Conservation (phyloP, 768 basidiomycete species). For the Termitomyces sp. region DNA sequence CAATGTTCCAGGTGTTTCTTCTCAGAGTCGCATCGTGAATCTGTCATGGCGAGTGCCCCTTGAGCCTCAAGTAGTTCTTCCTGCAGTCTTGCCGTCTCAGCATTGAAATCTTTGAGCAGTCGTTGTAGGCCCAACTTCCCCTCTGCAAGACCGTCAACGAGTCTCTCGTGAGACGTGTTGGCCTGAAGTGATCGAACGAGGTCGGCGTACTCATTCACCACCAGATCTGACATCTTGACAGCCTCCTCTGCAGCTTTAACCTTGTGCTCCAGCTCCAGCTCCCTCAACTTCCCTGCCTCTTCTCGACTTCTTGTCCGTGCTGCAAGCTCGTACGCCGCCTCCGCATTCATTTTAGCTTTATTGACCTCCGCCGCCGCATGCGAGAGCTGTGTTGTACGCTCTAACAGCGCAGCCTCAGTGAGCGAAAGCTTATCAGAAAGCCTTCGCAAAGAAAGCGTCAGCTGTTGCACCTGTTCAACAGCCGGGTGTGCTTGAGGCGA, state of each 20-base stretch:
- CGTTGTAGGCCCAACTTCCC: constrained; percentile 43
- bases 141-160: constrained; percentile 36
- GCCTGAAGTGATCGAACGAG: constrained; percentile 64
- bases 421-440: constrained; percentile 62
- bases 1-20: constrained; percentile 34
- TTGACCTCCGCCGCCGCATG: constrained; percentile 35
- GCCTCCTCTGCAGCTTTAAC: constrained; percentile 50
- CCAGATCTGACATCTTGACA: constrained; percentile 54
- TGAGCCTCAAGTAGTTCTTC: constrained; percentile 36
- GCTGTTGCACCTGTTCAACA: constrained; percentile 35
- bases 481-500: constrained; percentile 21
- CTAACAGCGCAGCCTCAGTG: constrained; percentile 50
- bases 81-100: constrained; percentile 40
- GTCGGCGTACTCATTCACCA: constrained; percentile 69
- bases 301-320: constrained; percentile 48
- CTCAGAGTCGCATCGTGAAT: constrained; percentile 41
- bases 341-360: constrained; percentile 35
- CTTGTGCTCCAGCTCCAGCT: constrained; percentile 41
- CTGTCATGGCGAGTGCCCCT: constrained; percentile 35
- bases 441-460: constrained; percentile 63
- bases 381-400: constrained; percentile 42
- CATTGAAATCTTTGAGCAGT: constrained; percentile 43
- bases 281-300: constrained; percentile 45
- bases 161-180: constrained; percentile 19
- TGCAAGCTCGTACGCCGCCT: constrained; percentile 51